phyloP scores from a whole-genome alignment of 2,329 filamentous ascomycete species.

The Gnomoniopsis smithogilvyi region DNA sequence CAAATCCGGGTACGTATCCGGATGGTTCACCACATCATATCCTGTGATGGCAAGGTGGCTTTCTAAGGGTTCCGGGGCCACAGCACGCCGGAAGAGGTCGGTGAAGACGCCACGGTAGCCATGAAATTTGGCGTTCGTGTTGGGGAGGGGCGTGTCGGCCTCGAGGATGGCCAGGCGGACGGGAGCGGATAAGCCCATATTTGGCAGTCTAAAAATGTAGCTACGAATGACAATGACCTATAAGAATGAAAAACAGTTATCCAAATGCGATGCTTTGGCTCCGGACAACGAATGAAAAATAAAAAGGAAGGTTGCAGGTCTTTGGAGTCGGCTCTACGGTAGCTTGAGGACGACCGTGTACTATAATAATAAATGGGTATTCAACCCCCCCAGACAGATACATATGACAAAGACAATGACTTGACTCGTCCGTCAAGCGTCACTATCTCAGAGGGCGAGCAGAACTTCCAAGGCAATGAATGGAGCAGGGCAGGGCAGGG shows the following conservation, averaged over 20 bases:
- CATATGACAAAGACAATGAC: background rate
- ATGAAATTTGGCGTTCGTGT: constrained; percentile 62
- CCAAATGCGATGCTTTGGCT: too few species aligned
- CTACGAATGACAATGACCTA: too few species aligned
- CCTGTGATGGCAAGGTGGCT: constrained; percentile 55
- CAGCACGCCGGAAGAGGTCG: constrained; percentile 53
- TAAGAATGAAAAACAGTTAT: too few species aligned
- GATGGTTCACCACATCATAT: constrained; percentile 68
- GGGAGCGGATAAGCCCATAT: constrained; percentile 22
- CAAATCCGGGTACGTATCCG: constrained; percentile 66
- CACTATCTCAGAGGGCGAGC: background rate
- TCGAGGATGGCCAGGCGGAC: constrained; percentile 84
- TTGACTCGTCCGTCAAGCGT: background rate
- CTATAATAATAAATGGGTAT: background rate
- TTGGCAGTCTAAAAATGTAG: background rate
- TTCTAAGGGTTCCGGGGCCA: constrained; percentile 40
- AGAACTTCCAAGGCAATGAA: background rate
- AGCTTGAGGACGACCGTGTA: background rate
- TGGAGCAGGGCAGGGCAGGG: too few species aligned
- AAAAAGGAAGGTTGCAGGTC: background rate
- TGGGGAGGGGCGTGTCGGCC: constrained; percentile 72
- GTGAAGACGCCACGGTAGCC: constrained; percentile 71
- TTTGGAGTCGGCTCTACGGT: background rate
- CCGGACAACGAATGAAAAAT: background rate
- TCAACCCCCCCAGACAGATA: background rate